phyloP scores from a whole-genome alignment of 495 filamentous ascomycete species.

The Tuber brumale region DNA sequence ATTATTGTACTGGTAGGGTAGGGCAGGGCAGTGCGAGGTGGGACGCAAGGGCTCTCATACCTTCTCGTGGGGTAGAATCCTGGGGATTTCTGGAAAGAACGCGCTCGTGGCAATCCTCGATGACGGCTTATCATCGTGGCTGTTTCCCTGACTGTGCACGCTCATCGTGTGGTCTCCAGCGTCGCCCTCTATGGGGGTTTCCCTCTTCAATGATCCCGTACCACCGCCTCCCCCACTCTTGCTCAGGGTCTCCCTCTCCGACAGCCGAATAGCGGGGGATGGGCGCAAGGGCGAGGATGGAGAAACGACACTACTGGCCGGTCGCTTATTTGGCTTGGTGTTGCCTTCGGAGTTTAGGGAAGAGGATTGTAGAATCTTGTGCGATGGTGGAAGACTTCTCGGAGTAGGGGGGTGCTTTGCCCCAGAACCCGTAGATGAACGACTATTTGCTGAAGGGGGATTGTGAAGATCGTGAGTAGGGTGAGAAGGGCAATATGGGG shows the following conservation, averaged over 20 bases:
- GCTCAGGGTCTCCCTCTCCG: constrained; percentile 18
- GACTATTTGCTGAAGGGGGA: neutral
- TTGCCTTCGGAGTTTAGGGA: neutral
- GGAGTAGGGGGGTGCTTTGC: neutral
- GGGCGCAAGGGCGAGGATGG: constrained; percentile 10
- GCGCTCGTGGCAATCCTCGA: constrained; percentile 26
- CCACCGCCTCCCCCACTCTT: constrained; percentile 19
- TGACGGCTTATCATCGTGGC: constrained; percentile 23
- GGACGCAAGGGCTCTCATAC: constrained; percentile 29
- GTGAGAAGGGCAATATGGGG: neutral
- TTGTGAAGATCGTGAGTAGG: neutral
- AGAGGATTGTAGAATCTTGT: neutral
- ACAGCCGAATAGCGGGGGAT: constrained; percentile 13
- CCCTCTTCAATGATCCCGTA: constrained; percentile 13
- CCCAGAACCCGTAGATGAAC: neutral
- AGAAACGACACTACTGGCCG: constrained; percentile 12
- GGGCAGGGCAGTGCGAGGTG: neutral
- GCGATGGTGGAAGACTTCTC: constrained; percentile 3
- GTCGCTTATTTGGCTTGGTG: neutral
- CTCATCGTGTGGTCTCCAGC: constrained; percentile 30
- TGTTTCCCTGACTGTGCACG: constrained; percentile 28
- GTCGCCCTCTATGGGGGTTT: neutral
- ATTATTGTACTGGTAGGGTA: neutral
- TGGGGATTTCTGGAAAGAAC: constrained; percentile 49
- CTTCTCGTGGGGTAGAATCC: constrained; percentile 57